These are phyloP conservation scores for Eucalyptus camaldulensis DNA, from an alignment of 345 rosid species.

Conservation along the genomic window DNA sequence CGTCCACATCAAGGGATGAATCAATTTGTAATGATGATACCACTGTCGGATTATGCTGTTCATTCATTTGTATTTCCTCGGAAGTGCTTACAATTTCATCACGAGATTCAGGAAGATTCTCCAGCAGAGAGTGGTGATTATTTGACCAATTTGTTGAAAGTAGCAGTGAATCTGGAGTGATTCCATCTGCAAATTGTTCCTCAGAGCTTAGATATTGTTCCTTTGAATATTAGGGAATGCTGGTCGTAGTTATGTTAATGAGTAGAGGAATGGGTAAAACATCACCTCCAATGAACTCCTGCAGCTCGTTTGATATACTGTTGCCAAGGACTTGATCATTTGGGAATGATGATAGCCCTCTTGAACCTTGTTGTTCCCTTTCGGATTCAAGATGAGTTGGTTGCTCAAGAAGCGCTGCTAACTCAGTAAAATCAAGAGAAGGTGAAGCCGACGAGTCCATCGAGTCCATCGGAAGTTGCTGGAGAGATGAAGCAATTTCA, in stretches of 20 bases:
- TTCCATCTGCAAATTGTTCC: background rate
- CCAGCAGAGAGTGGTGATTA: background rate
- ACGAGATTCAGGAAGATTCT: background rate
- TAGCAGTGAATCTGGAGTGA: no score
- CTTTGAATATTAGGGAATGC: background rate
- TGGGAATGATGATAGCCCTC: background rate
- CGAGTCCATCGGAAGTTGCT: background rate
- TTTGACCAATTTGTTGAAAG: no score
- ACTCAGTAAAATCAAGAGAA: background rate
- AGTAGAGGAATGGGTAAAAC: background rate
- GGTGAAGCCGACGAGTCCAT: background rate
- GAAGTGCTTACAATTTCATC: no score
- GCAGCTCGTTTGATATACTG: rapidly evolving
- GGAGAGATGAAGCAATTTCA: background rate
- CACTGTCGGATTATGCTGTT: no score
- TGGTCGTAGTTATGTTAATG: background rate
- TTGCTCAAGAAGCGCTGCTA: background rate
- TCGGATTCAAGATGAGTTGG: background rate
- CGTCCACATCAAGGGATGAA: no score
- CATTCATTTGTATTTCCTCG: no score
- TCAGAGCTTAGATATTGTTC: background rate
- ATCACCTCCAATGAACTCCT: background rate
- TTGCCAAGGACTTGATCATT: background rate
- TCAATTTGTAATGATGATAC: no score
- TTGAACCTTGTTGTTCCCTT: background rate